Conservation (phyloP, 2,329 filamentous ascomycete species). For the Cladosporium sphaerospermum region DNA sequence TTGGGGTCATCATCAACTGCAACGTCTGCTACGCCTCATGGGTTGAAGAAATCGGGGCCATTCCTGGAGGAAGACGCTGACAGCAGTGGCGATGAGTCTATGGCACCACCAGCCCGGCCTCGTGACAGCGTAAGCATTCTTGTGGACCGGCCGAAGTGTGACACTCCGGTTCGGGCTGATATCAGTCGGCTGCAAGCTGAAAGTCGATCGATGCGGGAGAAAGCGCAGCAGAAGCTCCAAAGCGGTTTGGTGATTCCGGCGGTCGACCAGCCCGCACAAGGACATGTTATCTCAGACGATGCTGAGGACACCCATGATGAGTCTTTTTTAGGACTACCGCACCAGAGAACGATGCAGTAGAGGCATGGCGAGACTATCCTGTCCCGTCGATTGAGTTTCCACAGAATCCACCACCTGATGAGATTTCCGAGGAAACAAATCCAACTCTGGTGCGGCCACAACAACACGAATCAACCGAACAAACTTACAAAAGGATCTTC, state of each 20-base stretch:
- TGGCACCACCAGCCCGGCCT: not conserved
- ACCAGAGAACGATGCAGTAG: conserved; percentile 2
- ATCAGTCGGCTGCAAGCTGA: not conserved
- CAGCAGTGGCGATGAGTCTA: not conserved
- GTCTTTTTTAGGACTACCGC: conserved; percentile 10
- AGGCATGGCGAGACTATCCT: not conserved
- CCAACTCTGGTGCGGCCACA: not conserved
- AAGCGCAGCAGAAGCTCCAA: not conserved
- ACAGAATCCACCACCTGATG: not conserved
- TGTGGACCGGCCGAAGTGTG: not conserved
- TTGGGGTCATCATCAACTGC: not conserved
- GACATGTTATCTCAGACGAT: too few relatives aligned
- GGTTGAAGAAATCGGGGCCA: not conserved
- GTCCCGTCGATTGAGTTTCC: conserved; percentile 5
- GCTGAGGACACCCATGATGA: not conserved
- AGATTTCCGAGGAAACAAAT: not conserved
- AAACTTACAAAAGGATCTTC: too few relatives aligned
- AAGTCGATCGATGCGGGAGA: not conserved
- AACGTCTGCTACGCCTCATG: not conserved
- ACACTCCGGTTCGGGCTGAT: not conserved
- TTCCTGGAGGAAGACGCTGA: not conserved
- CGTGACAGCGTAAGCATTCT: not conserved
- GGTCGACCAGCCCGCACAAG: not conserved
- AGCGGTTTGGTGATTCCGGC: not conserved
- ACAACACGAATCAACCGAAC: not conserved